phyloP scores from a whole-genome alignment of 169 alveolate genomes.

The Eimeria nieschulzi region DNA sequence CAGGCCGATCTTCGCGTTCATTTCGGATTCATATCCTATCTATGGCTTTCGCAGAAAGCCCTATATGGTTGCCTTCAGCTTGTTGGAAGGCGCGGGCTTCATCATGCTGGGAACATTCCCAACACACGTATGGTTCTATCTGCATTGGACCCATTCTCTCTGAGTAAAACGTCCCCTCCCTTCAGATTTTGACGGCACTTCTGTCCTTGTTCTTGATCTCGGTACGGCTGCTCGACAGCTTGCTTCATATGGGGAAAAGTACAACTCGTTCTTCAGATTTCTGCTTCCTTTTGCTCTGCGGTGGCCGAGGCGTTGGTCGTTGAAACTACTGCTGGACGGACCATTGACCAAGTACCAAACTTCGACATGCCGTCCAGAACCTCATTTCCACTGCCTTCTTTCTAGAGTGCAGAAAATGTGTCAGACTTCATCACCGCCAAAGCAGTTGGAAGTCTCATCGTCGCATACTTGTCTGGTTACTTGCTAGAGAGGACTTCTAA shows the following conservation, averaged over 20 bases:
- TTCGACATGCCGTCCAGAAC: neutral
- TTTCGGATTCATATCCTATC: slow-evolving; percentile 84
- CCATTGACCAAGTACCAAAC: slow-evolving; percentile 72
- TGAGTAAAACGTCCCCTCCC: slow-evolving; percentile 61
- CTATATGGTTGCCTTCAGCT: slow-evolving; percentile 84
- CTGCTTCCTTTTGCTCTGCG: slow-evolving; percentile 89
- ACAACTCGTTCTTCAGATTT: slow-evolving; percentile 48
- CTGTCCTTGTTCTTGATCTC: slow-evolving; percentile 78
- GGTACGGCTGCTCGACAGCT: slow-evolving; percentile 42
- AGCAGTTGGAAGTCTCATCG: slow-evolving; percentile 90
- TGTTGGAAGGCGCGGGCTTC: slow-evolving; percentile 85
- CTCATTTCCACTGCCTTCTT: neutral
- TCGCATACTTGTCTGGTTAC: slow-evolving; percentile 95
- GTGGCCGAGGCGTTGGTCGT: slow-evolving; percentile 91
- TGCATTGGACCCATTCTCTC: neutral
- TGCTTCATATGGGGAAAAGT: neutral
- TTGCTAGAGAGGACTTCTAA: slow-evolving; percentile 88
- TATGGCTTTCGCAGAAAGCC: slow-evolving; percentile 88
- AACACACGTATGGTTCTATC: slow-evolving; percentile 78
- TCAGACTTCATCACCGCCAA: slow-evolving; percentile 92
- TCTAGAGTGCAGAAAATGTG: slow-evolving; percentile 80
- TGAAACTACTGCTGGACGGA: slow-evolving; percentile 77
- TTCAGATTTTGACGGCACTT: slow-evolving; percentile 77
- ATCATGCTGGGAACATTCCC: slow-evolving; percentile 82
- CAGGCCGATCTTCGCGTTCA: slow-evolving; percentile 85